These are phyloP conservation scores for Backusella luteola DNA, from an alignment of 192 early-diverging fungal species.

Conservation along the genomic window DNA sequence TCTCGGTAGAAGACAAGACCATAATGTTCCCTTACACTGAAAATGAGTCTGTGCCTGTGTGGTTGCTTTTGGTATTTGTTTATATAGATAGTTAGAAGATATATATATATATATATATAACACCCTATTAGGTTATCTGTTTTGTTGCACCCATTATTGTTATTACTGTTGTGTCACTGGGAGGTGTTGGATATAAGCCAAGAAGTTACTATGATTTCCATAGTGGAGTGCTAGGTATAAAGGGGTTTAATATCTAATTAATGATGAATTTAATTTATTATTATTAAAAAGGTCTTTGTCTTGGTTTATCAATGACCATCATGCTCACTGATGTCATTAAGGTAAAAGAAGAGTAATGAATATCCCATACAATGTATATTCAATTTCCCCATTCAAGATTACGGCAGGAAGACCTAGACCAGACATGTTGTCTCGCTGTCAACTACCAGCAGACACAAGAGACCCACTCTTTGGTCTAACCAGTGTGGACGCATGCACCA, in stretches of 20 bases:
- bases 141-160: slow-evolving; percentile 35
- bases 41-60: slow-evolving; percentile 44
- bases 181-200: slow-evolving; percentile 11
- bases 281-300: slow-evolving; percentile 34
- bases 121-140: slow-evolving; percentile 28
- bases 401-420: slow-evolving; percentile 51
- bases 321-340: slow-evolving; percentile 52
- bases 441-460: slow-evolving; percentile 24
- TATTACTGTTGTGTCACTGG: slow-evolving; percentile 30
- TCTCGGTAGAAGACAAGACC: slow-evolving; percentile 65
- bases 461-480: slow-evolving; percentile 61
- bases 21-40: slow-evolving; percentile 60
- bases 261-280: not conserved
- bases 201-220: slow-evolving; percentile 42
- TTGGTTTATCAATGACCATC: slow-evolving; percentile 45
- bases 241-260: not conserved
- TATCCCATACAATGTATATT: not conserved
- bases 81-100: no score
- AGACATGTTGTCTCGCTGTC: slow-evolving; percentile 52
- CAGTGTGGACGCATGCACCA: slow-evolving; percentile 57
- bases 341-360: not conserved
- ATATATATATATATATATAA: not conserved
- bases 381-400: slow-evolving; percentile 22
- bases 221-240: slow-evolving; percentile 39
- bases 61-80: slow-evolving; percentile 29